Evolutionary conservation across 768 basidiomycete genomes (phyloP).

Genomic region (Boletus tomentosulus): DNA sequence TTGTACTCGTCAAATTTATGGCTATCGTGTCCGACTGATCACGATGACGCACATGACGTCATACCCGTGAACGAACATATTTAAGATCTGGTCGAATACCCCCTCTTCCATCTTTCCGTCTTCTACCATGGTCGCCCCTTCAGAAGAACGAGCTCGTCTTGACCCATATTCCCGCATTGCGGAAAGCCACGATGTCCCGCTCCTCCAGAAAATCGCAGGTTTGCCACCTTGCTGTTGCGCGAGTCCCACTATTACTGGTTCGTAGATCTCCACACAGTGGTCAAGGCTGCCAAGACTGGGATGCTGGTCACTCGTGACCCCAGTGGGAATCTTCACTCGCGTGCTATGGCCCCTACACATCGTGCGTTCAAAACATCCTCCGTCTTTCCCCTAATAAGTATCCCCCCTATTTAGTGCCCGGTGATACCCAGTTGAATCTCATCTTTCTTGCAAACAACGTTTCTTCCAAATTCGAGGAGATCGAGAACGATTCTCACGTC

Average conservation of each 20-base stretch:
- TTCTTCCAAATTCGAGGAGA: slow-evolving; percentile 72
- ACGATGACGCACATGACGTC: slow-evolving; percentile 11
- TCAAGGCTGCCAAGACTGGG: slow-evolving; percentile 59
- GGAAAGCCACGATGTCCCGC: slow-evolving; percentile 51
- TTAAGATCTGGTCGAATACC: slow-evolving; percentile 1
- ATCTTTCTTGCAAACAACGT: slow-evolving; percentile 72
- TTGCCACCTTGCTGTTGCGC: neutral
- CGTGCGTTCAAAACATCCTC: slow-evolving; percentile 37
- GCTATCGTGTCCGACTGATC: no score
- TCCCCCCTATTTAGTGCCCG: slow-evolving; percentile 33
- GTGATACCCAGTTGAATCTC: slow-evolving; percentile 49
- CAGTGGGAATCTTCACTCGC: slow-evolving; percentile 68
- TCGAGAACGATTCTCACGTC: slow-evolving; percentile 69
- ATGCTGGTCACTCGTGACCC: slow-evolving; percentile 75
- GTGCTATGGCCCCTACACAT: slow-evolving; percentile 74
- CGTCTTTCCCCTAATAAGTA: neutral
- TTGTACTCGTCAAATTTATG: no score
- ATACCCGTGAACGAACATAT: slow-evolving; percentile 7
- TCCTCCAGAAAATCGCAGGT: slow-evolving; percentile 67
- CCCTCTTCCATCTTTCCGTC: neutral
- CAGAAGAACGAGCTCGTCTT: slow-evolving; percentile 38
- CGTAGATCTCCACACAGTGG: slow-evolving; percentile 58
- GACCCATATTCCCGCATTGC: slow-evolving; percentile 73
- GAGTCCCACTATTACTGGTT: neutral
- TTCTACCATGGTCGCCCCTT: slow-evolving; percentile 13